phyloP scores from a whole-genome alignment of 164 flowering plant species.

The Dillenia turbinata region DNA sequence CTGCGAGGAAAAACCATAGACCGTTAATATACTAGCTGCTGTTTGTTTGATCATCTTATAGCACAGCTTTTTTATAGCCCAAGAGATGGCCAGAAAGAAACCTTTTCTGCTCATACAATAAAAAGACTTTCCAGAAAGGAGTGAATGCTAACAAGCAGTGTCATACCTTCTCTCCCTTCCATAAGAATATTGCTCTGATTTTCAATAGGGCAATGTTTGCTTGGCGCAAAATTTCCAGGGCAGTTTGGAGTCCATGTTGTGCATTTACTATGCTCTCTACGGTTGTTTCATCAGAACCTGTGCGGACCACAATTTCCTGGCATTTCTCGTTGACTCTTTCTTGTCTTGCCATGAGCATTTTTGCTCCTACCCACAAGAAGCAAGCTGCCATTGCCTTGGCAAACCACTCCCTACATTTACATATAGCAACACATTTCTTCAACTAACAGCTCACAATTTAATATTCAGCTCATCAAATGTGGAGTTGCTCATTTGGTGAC shows the following conservation, averaged over 20 bases:
- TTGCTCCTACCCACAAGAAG: slow-evolving; percentile 38
- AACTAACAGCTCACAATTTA: no score
- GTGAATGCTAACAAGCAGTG: not conserved
- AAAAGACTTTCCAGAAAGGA: no score
- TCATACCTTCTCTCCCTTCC: slow-evolving; percentile 61
- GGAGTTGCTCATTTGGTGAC: no score
- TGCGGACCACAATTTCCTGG: slow-evolving; percentile 44
- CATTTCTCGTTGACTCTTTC: slow-evolving; percentile 17
- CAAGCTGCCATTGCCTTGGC: slow-evolving; percentile 55
- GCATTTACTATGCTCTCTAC: slow-evolving; percentile 81
- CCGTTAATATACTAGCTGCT: no score
- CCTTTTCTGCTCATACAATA: no score
- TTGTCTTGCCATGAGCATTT: slow-evolving; percentile 45
- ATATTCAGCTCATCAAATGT: no score
- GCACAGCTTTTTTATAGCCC: no score
- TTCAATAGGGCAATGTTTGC: slow-evolving; percentile 62
- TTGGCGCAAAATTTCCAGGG: slow-evolving; percentile 41
- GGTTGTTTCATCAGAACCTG: slow-evolving; percentile 59
- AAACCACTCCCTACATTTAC: slow-evolving; percentile 67
- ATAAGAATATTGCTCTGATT: slow-evolving; percentile 46
- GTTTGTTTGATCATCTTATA: no score
- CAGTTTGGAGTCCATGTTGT: slow-evolving; percentile 52
- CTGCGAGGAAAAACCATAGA: slow-evolving; percentile 34
- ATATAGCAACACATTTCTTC: not conserved
- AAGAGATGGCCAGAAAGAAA: no score